Conservation (phyloP, 1,284 basidiomycete species). For the Tilletia indica region DNA sequence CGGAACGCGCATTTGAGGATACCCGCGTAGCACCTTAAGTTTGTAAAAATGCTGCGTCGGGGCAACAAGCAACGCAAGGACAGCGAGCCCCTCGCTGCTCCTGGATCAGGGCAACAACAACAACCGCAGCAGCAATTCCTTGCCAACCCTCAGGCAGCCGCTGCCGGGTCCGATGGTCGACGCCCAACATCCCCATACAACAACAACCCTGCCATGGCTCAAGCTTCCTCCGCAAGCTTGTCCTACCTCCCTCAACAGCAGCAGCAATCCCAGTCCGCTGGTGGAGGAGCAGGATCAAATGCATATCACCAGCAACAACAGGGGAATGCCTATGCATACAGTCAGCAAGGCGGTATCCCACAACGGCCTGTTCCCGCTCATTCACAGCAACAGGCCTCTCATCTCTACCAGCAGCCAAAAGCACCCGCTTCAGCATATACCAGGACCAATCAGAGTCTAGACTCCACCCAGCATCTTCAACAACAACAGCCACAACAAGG, state of each 20-base stretch:
- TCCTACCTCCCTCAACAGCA: constrained; percentile 1
- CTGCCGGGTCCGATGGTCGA: neutral
- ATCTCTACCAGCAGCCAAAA: neutral
- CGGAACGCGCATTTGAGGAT: no score
- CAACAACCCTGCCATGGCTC: constrained; percentile 1
- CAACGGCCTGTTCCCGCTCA: constrained; percentile 5
- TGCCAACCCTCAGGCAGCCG: neutral
- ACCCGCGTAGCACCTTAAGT: no score
- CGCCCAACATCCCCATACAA: neutral
- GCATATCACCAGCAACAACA: constrained; percentile 17
- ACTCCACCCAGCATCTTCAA: neutral
- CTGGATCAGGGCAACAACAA: neutral
- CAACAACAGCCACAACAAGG: neutral
- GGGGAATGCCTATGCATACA: neutral
- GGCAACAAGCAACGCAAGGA: constrained; percentile 18
- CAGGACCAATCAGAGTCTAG: no score
- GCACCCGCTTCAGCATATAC: no score
- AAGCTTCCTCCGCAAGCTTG: neutral
- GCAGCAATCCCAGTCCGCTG: neutral
- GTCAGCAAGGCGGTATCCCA: constrained; percentile 1
- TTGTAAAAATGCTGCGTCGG: constrained; percentile 1
- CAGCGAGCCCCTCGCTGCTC: neutral
- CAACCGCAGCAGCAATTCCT: constrained; percentile 22
- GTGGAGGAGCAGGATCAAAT: neutral
- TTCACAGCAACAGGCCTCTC: neutral